These are phyloP conservation scores for Singerocomus rubriflavus DNA, from an alignment of 1,284 basidiomycete species.

Conservation along the genomic window DNA sequence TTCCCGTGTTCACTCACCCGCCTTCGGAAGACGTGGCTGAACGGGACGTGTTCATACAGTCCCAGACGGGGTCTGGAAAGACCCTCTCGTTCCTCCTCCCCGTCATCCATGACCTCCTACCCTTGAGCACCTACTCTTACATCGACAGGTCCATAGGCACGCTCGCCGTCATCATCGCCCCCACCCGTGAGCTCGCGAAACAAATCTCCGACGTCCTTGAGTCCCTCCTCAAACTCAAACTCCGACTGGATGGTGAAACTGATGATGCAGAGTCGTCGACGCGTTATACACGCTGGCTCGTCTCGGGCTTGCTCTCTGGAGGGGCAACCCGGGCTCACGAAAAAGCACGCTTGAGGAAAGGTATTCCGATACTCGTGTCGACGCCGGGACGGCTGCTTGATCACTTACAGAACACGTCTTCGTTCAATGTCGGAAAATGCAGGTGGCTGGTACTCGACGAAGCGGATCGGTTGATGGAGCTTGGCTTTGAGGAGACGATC, in stretches of 20 bases:
- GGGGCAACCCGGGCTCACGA: constrained; percentile 78
- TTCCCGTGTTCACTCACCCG: constrained; percentile 68
- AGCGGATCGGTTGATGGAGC: constrained; percentile 95
- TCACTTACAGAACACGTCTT: constrained; percentile 89
- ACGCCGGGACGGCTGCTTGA: constrained; percentile 97
- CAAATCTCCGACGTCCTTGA: constrained; percentile 96
- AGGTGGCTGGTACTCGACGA: constrained; percentile 97
- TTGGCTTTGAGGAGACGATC: constrained; percentile 93
- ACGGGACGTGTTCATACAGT: constrained; percentile 92
- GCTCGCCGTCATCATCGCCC: constrained; percentile 91
- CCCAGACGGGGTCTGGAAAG: constrained; percentile 98
- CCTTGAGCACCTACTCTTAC: constrained; percentile 82
- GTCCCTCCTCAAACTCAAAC: constrained; percentile 75
- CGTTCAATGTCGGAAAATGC: constrained; percentile 90
- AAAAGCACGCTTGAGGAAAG: constrained; percentile 62
- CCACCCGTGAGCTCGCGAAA: constrained; percentile 92
- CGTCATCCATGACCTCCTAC: constrained; percentile 92
- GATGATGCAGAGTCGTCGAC: constrained; percentile 46
- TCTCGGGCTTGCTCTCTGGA: constrained; percentile 86
- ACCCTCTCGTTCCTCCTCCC: constrained; percentile 94
- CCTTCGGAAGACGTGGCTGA: constrained; percentile 38
- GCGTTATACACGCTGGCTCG: constrained; percentile 87
- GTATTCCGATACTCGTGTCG: constrained; percentile 83
- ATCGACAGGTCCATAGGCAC: constrained; percentile 91
- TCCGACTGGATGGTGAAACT: constrained; percentile 58